phyloP scores from a whole-genome alignment of 2,329 filamentous ascomycete species.

The Monilinia laxa region DNA sequence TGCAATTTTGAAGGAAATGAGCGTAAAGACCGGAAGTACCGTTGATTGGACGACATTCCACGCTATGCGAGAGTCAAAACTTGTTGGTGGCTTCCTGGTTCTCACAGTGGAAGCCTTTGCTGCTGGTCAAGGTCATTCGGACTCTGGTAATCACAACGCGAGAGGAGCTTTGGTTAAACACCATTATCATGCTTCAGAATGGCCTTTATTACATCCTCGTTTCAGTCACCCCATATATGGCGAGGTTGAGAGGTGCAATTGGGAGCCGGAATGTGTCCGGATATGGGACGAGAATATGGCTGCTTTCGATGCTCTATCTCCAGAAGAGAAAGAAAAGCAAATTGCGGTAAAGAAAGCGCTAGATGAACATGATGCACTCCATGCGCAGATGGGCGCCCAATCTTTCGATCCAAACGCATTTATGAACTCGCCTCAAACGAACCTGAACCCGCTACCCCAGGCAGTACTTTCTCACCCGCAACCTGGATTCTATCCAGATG shows the following conservation, averaged over 20 bases:
- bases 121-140: conserved; percentile 70
- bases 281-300: conserved; percentile 65
- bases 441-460: conserved; percentile 8
- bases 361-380: conserved; percentile 25
- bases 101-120: conserved; percentile 71
- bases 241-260: conserved; percentile 70
- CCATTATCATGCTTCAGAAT: conserved; percentile 72
- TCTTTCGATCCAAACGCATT: not conserved
- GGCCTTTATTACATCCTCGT: conserved; percentile 65
- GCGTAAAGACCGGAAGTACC: conserved; percentile 45
- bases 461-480: not conserved
- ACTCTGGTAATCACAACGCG: conserved; percentile 68
- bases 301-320: conserved; percentile 56
- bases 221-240: conserved; percentile 68
- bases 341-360: conserved; percentile 34
- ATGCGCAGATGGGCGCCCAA: conserved; percentile 19
- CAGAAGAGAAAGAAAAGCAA: conserved; percentile 57
- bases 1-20: conserved; percentile 65
- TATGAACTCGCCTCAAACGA: not conserved
- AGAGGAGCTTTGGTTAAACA: conserved; percentile 68
- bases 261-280: conserved; percentile 62
- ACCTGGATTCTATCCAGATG: conserved; percentile 12
- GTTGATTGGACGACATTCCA: conserved; percentile 66
- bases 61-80: conserved; percentile 62
- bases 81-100: conserved; percentile 63